These are phyloP conservation scores for Boletus mariae DNA, from an alignment of 1,284 basidiomycete genomes.

Conservation along the genomic window DNA sequence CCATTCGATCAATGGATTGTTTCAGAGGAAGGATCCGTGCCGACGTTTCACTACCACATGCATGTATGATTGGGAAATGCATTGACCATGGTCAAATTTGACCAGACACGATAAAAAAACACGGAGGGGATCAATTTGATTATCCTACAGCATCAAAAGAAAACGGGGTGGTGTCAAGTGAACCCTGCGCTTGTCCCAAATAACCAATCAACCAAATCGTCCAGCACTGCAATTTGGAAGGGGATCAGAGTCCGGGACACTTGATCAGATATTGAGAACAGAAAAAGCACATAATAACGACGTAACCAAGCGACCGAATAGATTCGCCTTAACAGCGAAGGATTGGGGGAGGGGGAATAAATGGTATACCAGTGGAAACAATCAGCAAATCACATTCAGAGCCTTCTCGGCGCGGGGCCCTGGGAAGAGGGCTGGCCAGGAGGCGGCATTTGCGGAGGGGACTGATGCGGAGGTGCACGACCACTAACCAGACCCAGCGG, in stretches of 20 bases:
- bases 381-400: constrained; percentile 16
- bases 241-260: constrained; percentile 8
- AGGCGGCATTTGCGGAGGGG: constrained; percentile 33
- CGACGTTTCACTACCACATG: not conserved
- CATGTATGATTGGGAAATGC: not conserved
- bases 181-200: not conserved
- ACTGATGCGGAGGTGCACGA: constrained; percentile 38
- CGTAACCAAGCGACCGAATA: constrained; percentile 17
- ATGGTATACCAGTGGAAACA: constrained; percentile 13
- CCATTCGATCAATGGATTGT: not conserved
- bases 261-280: constrained; percentile 5
- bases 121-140: not conserved
- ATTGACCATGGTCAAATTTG: not conserved
- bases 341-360: constrained; percentile 5
- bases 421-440: constrained; percentile 24
- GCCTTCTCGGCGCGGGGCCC: constrained; percentile 23
- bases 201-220: constrained; percentile 7
- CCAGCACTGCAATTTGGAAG: constrained; percentile 12
- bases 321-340: constrained; percentile 8
- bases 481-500: constrained; percentile 23
- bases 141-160: constrained; percentile 26
- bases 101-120: constrained; percentile 7
- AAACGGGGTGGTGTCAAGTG: not conserved
- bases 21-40: not conserved
- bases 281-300: constrained; percentile 1